Evolutionary conservation across 1,284 basidiomycete species (phyloP), one percentile per base, ranked within the genome.

Genomic region (Trichosporon faecale): DNA sequence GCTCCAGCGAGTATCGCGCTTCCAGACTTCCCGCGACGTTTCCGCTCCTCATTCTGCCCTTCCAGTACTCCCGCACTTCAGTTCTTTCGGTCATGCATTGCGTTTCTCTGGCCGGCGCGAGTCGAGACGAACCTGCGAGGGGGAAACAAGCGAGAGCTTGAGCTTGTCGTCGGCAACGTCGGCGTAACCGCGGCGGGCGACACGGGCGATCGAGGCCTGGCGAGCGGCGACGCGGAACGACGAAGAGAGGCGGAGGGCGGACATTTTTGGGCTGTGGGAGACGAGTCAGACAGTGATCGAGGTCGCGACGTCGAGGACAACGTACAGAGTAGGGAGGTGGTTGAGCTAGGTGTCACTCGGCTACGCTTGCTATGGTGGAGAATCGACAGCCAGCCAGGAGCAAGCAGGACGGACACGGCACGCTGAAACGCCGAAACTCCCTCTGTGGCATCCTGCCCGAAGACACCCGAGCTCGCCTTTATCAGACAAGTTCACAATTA

Each of bases 121-220:
- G 23, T n/a, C 25, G 57, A 63, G 23, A 88, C 90, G 74, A 72
- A 95, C 95, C 87, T 96, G 90, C 86, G 97, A 94, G 71, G 95
- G 95, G 71, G 97, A 89, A 73, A 92, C 92, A 76, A 98, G 87
- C 33, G 93, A 94, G 74, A 97, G 89, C 87, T 94, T 96, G 74
- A 82, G 75, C 67, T 76, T 75, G 83, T 92, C 92, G 71, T 81
- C 80, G 68, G 83, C 80, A 64, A 81, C 79, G 72, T 95, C 94
- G 68, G 95, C 95, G 84, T 97, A 97, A 66, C 92, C 91, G 82
- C 94, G 89, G 76, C 89, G 86, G 72, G 89, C 84, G 55, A 87
- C 81, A 64, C 76, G 70, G 64, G 87, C 72, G 31, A 76, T 72
- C 61, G 82, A 75, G 64, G 74, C 72, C 70, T 73, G 73, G 69